phyloP scores from a whole-genome alignment of 2,329 filamentous ascomycete genomes.

The Alternaria gaisen region DNA sequence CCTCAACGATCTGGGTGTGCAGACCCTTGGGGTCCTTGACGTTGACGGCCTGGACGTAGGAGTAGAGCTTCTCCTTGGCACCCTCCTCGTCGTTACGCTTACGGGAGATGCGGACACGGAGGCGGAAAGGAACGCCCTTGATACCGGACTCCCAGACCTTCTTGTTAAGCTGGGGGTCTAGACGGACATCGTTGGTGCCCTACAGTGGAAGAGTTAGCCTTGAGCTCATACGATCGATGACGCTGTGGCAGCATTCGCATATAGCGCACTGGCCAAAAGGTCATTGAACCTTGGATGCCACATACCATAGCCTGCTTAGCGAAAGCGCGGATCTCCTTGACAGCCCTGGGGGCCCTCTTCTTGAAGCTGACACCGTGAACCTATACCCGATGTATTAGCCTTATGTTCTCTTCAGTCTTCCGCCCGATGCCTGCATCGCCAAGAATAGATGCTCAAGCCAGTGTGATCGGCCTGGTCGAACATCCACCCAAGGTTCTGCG shows the following conservation, averaged over 20 bases:
- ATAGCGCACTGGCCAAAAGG: neutral
- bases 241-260: slow-evolving; percentile 1
- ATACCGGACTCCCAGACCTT: slow-evolving; percentile 99
- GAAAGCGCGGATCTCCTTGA: slow-evolving; percentile 99
- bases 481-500: slow-evolving; percentile 33
- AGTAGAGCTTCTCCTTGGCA: slow-evolving; percentile 99
- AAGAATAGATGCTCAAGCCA: slow-evolving; percentile 22
- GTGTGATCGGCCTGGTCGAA: slow-evolving; percentile 30
- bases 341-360: slow-evolving; percentile 97
- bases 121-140: slow-evolving; percentile 97
- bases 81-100: slow-evolving; percentile 99
- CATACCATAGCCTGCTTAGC: slow-evolving; percentile 95
- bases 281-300: slow-evolving; percentile 12
- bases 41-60: slow-evolving; percentile 99
- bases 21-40: slow-evolving; percentile 99
- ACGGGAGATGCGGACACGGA: slow-evolving; percentile 97
- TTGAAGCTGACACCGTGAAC: slow-evolving; percentile 98
- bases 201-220: slow-evolving; percentile 53
- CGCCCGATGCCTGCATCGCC: slow-evolving; percentile 63
- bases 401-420: slow-evolving; percentile 66
- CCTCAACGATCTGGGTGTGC: slow-evolving; percentile 85
- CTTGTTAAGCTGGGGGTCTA: slow-evolving; percentile 99
- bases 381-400: slow-evolving; percentile 67
- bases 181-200: slow-evolving; percentile 96
- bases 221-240: neutral